A percentile compares a stretch with the other conserved stretches of the same genome.
Evolutionary conservation across 164 flowering plant species (phyloP).

Genomic region (Sextonia rubra): DNA sequence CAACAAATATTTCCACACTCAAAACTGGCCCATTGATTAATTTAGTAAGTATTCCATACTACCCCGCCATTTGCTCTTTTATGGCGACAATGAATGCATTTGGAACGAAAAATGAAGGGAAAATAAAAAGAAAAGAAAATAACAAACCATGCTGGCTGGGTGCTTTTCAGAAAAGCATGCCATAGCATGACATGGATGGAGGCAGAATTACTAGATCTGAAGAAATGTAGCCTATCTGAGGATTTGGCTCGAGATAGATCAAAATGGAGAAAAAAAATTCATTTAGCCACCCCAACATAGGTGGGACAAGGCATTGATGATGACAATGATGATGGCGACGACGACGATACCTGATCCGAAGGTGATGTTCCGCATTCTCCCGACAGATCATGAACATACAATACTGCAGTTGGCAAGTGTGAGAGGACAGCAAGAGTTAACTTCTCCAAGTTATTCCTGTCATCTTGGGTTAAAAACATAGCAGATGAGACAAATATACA

Average conservation of each 20-base stretch:
- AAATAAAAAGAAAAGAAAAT: not conserved
- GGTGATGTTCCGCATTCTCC: conserved; percentile 97
- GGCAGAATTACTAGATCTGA: too few relatives aligned
- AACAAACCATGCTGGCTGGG: not conserved
- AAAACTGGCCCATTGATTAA: not conserved
- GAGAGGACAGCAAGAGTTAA: conserved; percentile 92
- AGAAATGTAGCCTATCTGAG: too few relatives aligned
- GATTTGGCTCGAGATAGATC: not conserved
- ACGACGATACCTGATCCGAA: conserved; percentile 75
- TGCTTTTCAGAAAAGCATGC: not conserved
- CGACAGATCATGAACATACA: conserved; percentile 87
- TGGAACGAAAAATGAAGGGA: not conserved
- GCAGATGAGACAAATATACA: conserved; percentile 4
- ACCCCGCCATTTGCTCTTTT: not conserved
- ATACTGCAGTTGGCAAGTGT: conserved; percentile 87
- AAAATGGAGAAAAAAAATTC: not conserved
- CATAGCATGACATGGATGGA: too few relatives aligned
- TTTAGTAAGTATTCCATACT: not conserved
- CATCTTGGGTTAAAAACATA: conserved; percentile 38
- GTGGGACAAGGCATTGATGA: not conserved
- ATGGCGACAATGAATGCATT: conserved; percentile 2
- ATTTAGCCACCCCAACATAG: not conserved
- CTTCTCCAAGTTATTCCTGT: conserved; percentile 95
- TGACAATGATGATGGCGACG: too few relatives aligned
- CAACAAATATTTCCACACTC: too few relatives aligned